phyloP scores from a whole-genome alignment of 2,329 filamentous ascomycete genomes.

The Dactylella cylindrospora region DNA sequence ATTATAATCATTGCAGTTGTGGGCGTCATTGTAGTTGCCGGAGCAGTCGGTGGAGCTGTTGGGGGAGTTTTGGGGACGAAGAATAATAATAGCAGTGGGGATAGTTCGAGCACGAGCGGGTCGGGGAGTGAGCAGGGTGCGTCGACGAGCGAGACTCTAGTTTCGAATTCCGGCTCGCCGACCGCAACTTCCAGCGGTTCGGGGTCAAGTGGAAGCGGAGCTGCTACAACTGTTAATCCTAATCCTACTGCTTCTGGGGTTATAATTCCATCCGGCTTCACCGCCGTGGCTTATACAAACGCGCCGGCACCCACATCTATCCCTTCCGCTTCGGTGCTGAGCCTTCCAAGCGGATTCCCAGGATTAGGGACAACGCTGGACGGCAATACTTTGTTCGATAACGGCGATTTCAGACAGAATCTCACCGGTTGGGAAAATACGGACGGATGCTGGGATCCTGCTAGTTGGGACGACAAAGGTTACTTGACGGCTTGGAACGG shows the following conservation, averaged over 20 bases:
- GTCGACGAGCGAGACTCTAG: not conserved
- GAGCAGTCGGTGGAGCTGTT: conserved; percentile 28
- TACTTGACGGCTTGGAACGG: conserved; percentile 31
- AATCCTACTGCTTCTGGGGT: conserved; percentile 14
- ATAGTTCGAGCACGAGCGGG: not conserved
- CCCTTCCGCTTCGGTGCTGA: not conserved
- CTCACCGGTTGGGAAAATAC: conserved; percentile 19
- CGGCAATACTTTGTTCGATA: conserved; percentile 11
- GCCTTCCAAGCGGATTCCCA: conserved; percentile 17
- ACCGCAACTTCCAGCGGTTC: not conserved
- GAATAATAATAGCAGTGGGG: no score
- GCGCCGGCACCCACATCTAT: conserved; percentile 12
- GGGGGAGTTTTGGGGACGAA: conserved; percentile 26
- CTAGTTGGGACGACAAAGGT: conserved; percentile 30
- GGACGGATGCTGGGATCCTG: conserved; percentile 24
- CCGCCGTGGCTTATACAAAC: conserved; percentile 33
- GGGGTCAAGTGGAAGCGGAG: not conserved
- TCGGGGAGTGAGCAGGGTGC: not conserved
- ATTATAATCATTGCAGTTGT: conserved; percentile 40
- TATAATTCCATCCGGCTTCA: conserved; percentile 16
- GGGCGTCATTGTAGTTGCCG: conserved; percentile 29
- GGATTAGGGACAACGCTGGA: conserved; percentile 17
- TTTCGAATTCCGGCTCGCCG: not conserved
- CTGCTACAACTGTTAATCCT: conserved; percentile 12
- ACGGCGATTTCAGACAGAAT: conserved; percentile 32